phyloP scores from a whole-genome alignment of 2,329 filamentous ascomycete species.

The Alternaria alternata region DNA sequence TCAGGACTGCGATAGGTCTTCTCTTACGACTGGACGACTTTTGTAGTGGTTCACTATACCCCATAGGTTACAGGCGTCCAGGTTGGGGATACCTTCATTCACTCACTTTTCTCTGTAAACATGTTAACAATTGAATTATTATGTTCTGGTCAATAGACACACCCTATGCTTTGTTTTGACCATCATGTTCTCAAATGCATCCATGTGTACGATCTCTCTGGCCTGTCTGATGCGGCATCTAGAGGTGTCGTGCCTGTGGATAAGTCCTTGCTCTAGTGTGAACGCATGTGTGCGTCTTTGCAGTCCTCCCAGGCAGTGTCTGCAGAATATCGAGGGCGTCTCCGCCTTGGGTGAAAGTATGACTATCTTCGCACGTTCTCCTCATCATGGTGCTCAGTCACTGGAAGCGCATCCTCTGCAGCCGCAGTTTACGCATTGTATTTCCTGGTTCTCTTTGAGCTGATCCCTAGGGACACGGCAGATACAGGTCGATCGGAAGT shows the following conservation, averaged over 20 bases:
- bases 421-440: slow-evolving; percentile 95
- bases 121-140: slow-evolving; percentile 33
- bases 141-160: slow-evolving; percentile 28
- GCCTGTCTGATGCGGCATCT: background rate
- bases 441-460: slow-evolving; percentile 86
- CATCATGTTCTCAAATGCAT: background rate
- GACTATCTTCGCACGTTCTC: background rate
- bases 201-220: background rate
- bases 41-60: slow-evolving; percentile 30
- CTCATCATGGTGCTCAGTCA: slow-evolving; percentile 63
- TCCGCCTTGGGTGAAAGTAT: background rate
- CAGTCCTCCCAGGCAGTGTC: background rate
- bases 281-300: background rate
- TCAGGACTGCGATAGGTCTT: background rate
- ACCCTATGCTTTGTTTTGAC: slow-evolving; percentile 21
- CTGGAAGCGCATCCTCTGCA: slow-evolving; percentile 89
- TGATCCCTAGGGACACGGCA: slow-evolving; percentile 91
- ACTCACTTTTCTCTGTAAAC: slow-evolving; percentile 35
- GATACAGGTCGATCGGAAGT: slow-evolving; percentile 97
- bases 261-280: background rate
- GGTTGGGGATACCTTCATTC: slow-evolving; percentile 14
- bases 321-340: background rate
- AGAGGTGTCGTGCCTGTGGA: background rate
- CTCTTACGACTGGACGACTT: slow-evolving; percentile 12
- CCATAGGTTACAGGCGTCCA: slow-evolving; percentile 18